Evolutionary conservation across 129 eudicot genomes (phyloP).

Genomic region (Heracleum sosnowskyi): DNA sequence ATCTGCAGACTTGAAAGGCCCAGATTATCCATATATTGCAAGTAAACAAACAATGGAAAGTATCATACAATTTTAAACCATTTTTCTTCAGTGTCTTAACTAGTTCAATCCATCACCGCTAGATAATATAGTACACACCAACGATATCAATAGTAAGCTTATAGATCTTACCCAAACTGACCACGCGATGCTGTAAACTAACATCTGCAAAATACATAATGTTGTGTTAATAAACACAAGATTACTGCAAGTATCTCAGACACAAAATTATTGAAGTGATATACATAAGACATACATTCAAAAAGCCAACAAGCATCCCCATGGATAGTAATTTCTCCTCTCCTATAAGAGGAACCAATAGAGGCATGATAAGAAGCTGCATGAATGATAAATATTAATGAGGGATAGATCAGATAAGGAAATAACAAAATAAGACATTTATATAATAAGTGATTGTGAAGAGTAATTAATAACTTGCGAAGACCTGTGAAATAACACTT

Average conservation of each 20-base stretch:
- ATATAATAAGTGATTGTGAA: background rate
- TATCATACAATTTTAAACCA: too few relatives aligned
- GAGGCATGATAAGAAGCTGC: conserved; percentile 40
- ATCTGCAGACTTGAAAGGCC: conserved; percentile 30
- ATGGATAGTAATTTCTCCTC: conserved; percentile 30
- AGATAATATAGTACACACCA: background rate
- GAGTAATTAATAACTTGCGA: background rate
- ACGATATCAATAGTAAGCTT: background rate
- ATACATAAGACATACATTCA: conserved; percentile 18
- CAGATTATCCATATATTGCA: too few relatives aligned
- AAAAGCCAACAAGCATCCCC: conserved; percentile 26
- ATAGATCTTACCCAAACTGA: conserved; percentile 1
- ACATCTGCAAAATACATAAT: conserved; percentile 2
- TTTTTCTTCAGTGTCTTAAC: background rate
- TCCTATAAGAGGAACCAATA: conserved; percentile 30
- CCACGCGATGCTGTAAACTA: conserved; percentile 9
- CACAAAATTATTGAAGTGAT: background rate
- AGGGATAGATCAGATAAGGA: background rate
- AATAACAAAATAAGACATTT: background rate
- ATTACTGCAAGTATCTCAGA: background rate
- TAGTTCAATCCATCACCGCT: background rate
- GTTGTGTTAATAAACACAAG: background rate
- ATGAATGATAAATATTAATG: conserved; percentile 4
- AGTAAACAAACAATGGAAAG: too few relatives aligned
- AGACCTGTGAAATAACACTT: conserved; percentile 37